Conservation (phyloP, 2,329 filamentous ascomycete species). For the Cercospora sojina region DNA sequence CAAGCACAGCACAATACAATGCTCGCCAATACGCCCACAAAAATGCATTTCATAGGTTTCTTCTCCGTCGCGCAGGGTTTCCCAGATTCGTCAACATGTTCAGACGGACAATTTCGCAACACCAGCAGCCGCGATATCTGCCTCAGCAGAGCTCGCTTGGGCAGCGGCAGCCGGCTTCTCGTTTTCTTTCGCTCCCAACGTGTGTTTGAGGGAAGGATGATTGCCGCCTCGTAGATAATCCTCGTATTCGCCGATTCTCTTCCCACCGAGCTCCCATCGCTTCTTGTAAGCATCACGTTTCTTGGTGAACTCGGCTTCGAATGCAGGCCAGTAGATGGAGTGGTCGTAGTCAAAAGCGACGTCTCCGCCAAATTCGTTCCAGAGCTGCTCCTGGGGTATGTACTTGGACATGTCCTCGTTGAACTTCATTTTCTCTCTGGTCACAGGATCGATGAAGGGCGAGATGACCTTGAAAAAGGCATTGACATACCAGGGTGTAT, state of each 20-base stretch:
- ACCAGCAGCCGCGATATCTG: constrained; percentile 13
- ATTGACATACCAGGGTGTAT: constrained; percentile 86
- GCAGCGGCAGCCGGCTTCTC: constrained; percentile 4
- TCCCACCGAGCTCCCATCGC: constrained; percentile 78
- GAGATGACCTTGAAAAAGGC: constrained; percentile 96
- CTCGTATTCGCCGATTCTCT: constrained; percentile 81
- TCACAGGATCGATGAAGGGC: constrained; percentile 94
- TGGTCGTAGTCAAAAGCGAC: constrained; percentile 93
- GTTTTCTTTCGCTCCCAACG: constrained; percentile 3
- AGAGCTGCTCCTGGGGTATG: constrained; percentile 78
- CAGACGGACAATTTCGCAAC: constrained; percentile 19
- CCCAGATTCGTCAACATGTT: constrained; percentile 14
- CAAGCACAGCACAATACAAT: neutral
- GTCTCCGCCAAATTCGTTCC: constrained; percentile 74
- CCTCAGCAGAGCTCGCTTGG: constrained; percentile 1
- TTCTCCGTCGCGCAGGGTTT: neutral
- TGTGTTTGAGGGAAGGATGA: constrained; percentile 33
- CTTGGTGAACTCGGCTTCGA: constrained; percentile 68
- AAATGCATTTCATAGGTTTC: neutral
- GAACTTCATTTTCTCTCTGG: constrained; percentile 93
- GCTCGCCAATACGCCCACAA: neutral
- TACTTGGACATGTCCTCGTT: constrained; percentile 86
- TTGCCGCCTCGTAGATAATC: constrained; percentile 76
- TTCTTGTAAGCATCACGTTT: constrained; percentile 61
- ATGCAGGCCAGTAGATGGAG: constrained; percentile 79